A percentile compares a stretch with the other conserved stretches of the same genome.
These are phyloP conservation scores for Phlyctochytrium bullatum DNA, from an alignment of 192 early-diverging fungal genomes.

Conservation along the genomic window DNA sequence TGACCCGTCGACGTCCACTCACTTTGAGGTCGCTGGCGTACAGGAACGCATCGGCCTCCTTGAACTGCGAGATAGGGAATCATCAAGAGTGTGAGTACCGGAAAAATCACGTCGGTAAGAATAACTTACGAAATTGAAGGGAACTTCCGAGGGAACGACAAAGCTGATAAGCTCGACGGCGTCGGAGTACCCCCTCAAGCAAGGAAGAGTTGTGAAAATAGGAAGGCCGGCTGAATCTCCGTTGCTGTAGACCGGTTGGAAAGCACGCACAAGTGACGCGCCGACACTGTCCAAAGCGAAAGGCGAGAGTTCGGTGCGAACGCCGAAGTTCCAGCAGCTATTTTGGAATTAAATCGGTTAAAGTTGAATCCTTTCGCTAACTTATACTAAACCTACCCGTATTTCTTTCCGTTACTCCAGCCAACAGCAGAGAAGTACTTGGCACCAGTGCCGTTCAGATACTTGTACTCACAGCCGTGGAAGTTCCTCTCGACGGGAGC, in stretches of 20 bases:
- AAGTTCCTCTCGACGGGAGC: background rate
- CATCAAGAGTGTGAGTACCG: background rate
- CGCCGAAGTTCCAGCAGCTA: slow-evolving; percentile 4
- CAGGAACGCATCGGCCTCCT: background rate
- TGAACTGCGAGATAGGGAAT: background rate
- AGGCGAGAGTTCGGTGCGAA: background rate
- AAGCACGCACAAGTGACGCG: background rate
- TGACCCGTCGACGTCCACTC: background rate
- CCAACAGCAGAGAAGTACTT: background rate
- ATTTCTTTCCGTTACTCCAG: background rate
- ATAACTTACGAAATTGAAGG: slow-evolving; percentile 8
- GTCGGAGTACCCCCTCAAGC: background rate
- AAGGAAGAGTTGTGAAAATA: background rate
- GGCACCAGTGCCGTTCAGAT: background rate
- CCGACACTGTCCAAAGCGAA: background rate
- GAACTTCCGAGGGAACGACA: background rate
- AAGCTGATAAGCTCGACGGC: background rate
- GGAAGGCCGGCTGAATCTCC: background rate
- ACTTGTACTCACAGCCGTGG: background rate
- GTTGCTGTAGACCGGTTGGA: background rate
- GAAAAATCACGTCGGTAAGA: background rate
- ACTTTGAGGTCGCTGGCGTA: background rate
- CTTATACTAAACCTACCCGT: background rate
- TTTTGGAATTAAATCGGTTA: background rate
- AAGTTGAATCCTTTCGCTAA: background rate